Base-by-base conservation (phyloP, 768 basidiomycete genomes). In the Tulasnella sp. region DNA sequence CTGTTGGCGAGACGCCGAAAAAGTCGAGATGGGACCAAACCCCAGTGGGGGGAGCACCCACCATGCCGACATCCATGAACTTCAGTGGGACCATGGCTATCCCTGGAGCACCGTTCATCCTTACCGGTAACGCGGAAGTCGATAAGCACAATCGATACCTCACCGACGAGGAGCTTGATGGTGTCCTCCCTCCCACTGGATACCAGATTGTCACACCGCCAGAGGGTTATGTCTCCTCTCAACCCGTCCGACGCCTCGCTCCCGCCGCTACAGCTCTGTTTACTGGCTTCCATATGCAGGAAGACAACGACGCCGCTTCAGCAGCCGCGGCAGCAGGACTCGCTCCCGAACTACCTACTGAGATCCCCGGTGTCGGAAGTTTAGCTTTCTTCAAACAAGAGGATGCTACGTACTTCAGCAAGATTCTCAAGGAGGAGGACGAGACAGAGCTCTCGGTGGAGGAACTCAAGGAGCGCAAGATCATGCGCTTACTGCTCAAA, bases 391-490 rank as follows among this genome's bases (percentile, higher is more conserved):
- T 99, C 80, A 99, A 99, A 72, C 80, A 90, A 0, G 96, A 99
- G 73, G 96, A 99, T 65, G 92, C 94, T 1, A 86, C 94, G 70
- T 99, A 98, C 73, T 98, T 99, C 65, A 86, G 92, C 54, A 96
- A 97, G 72, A 93, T 97, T 62, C 70, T 91, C 58, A 91, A 88
- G 69, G 90, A 96, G 73, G 94, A 95, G 71, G 92, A 97, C 66
- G 96, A 98, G 73, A 88, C 85, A 1, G 83, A 87, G 69, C 76
- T 97, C 49, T 83, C 87, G 0, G 87, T 98, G 7, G 96, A 98
- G 51, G 96, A 99, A 75, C 88, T 98, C 83, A 99, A 99, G 75
- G 96, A 98, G 75, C 84, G 95, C 69, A 99, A 98, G 73, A 98
- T 98, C 67, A 97, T 98, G 94, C 86, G 96, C 24, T 75, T 99